Base-by-base conservation (phyloP, 2,329 filamentous ascomycete species). In the Aspergillus sp. region DNA sequence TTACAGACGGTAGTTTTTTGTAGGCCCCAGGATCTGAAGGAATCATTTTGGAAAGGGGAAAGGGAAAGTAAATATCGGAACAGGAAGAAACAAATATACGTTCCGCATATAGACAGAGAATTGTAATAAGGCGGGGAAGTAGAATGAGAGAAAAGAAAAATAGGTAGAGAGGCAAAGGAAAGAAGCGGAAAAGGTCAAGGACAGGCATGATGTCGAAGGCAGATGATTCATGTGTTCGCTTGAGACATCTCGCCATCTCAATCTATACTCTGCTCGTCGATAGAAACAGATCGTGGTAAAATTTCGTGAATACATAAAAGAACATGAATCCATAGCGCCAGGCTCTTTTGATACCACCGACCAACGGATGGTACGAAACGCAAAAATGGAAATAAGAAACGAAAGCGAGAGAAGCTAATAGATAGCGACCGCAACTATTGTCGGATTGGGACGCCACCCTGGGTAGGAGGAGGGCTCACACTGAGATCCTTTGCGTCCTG, bases 381-480 rank as follows among this genome's bases (percentile, higher is more conserved):
- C 18, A 56, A 56, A 54, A 56, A 42, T 50, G 14, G 45, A 49
- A 29, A 47, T 52, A 45, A 55, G 54, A 64, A 52, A 55, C 61
- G 52, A 52, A 49, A 12, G 32, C 29, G 36, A 56, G 26, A 62
- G 46, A 29, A 49, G 49, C 55, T 51, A 52, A 24, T 49, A 11
- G 22, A 7, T 10, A 49, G 24, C 10, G 10, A 50, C 49, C 55
- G 45, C 36, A 52, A 56, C 60, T 79, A 89, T 82, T 84, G 82
- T 67, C 86, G 83, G 69, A 90, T 89, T 20, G 88, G 87, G 60
- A 90, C 87, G 47, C 81, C 83, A 66, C 85, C 82, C 59, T 76
- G 74, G 54, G 69, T 69, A 24, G 75, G 69, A 31, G 80, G 79
- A 42, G 80, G 80, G 62, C 78, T 82, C 51, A 77, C 72, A 64